Evolutionary conservation across 495 filamentous ascomycete species (phyloP).

Genomic region (Daldinia grandis): DNA sequence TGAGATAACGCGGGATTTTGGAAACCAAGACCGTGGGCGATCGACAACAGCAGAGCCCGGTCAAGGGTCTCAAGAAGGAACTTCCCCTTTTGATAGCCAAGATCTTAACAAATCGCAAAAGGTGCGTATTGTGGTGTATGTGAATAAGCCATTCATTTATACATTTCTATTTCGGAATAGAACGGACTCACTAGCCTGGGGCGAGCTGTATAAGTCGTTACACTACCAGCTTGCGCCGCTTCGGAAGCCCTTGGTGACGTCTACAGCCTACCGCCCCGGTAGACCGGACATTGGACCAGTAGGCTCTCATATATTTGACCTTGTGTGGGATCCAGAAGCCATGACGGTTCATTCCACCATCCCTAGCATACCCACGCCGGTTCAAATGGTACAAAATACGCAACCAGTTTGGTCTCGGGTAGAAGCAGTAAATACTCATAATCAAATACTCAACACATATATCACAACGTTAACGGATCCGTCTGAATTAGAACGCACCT

Average conservation of each 20-base stretch:
- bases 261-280: conserved; percentile 64
- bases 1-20: conserved; percentile 54
- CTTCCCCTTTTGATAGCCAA: conserved; percentile 52
- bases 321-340: conserved; percentile 82
- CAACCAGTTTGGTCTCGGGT: conserved; percentile 71
- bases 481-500: conserved; percentile 81
- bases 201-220: conserved; percentile 79
- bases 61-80: conserved; percentile 32
- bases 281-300: conserved; percentile 52
- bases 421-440: conserved; percentile 92
- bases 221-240: conserved; percentile 84
- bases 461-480: conserved; percentile 64
- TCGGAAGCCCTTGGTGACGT: conserved; percentile 71
- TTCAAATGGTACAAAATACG: conserved; percentile 32
- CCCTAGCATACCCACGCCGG: conserved; percentile 84
- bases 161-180: conserved; percentile 82
- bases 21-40: conserved; percentile 49
- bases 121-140: conserved; percentile 75
- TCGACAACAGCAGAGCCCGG: conserved; percentile 19
- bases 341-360: conserved; percentile 84
- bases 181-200: conserved; percentile 70
- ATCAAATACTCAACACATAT: conserved; percentile 81
- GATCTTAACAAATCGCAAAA: conserved; percentile 62
- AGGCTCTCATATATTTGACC: conserved; percentile 73
- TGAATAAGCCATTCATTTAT: conserved; percentile 87